These are phyloP conservation scores for Penicillium silybi DNA, from an alignment of 495 filamentous ascomycete species.

Conservation along the genomic window DNA sequence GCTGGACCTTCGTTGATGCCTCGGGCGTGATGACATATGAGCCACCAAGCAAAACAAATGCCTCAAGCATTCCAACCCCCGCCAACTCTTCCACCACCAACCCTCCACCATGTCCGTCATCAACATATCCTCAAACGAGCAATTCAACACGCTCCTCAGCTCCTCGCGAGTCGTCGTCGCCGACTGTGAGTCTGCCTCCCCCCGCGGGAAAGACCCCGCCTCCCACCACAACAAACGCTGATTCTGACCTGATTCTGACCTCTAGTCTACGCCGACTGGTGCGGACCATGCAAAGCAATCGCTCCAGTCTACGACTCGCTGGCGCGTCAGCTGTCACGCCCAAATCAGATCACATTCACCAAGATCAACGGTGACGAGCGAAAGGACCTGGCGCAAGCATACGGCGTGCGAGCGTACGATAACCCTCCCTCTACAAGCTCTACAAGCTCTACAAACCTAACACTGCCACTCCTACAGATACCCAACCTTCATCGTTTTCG, in stretches of 20 bases:
- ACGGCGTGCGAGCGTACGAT: constrained; percentile 67
- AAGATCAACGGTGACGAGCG: constrained; percentile 83
- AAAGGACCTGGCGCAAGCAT: constrained; percentile 65
- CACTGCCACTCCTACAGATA: constrained; percentile 8
- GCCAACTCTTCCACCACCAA: constrained; percentile 11
- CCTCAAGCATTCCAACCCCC: constrained; percentile 6
- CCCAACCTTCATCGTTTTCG: constrained; percentile 92
- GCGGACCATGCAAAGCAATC: constrained; percentile 77
- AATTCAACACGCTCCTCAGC: constrained; percentile 65
- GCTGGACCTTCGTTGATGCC: background rate
- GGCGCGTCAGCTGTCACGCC: constrained; percentile 64
- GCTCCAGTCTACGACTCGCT: constrained; percentile 82
- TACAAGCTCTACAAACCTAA: background rate
- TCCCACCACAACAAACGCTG: constrained; percentile 2
- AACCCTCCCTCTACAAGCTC: background rate
- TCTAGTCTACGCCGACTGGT: constrained; percentile 85
- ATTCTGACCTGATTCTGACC: background rate
- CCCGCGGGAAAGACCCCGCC: background rate
- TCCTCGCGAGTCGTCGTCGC: constrained; percentile 71
- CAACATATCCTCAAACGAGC: constrained; percentile 64
- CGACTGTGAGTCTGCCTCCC: constrained; percentile 65
- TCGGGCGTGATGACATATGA: constrained; percentile 37
- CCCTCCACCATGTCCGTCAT: constrained; percentile 47
- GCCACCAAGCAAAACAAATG: constrained; percentile 22
- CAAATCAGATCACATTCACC: constrained; percentile 72